phyloP scores from a whole-genome alignment of 1,284 basidiomycete species.

The Austroboletus rostrupii region DNA sequence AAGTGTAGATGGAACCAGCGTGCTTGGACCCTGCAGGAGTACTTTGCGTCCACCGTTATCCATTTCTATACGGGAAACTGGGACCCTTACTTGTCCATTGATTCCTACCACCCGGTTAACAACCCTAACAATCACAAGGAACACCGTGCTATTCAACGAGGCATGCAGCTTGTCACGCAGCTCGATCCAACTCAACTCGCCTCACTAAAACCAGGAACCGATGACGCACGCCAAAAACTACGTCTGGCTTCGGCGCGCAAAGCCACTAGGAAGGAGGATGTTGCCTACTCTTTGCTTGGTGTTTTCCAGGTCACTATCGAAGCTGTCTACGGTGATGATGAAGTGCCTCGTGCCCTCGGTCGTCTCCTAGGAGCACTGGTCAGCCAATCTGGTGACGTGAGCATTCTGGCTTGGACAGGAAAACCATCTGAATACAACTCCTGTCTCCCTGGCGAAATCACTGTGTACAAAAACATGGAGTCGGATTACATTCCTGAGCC shows the following conservation, averaged over 20 bases:
- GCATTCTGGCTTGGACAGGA: constrained; percentile 11
- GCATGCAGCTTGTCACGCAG: constrained; percentile 6
- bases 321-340: constrained; percentile 7
- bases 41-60: constrained; percentile 9
- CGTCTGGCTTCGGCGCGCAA: constrained; percentile 8
- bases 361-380: constrained; percentile 7
- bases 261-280: constrained; percentile 7
- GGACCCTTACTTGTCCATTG: constrained; percentile 7
- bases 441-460: constrained; percentile 12
- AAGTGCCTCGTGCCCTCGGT: constrained; percentile 7
- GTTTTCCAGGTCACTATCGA: constrained; percentile 10
- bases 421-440: constrained; percentile 5
- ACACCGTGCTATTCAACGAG: not conserved
- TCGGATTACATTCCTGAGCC: not conserved
- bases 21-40: constrained; percentile 17
- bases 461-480: constrained; percentile 3
- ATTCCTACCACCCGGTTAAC: not conserved
- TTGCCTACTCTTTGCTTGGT: constrained; percentile 9
- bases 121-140: constrained; percentile 1
- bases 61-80: constrained; percentile 10
- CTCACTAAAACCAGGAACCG: constrained; percentile 2
- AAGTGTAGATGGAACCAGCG: constrained; percentile 11
- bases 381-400: constrained; percentile 6
- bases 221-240: constrained; percentile 11
- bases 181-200: not conserved